These are phyloP conservation scores for Diospyros lotus DNA, from an alignment of 148 eudicot genomes.

Conservation along the genomic window DNA sequence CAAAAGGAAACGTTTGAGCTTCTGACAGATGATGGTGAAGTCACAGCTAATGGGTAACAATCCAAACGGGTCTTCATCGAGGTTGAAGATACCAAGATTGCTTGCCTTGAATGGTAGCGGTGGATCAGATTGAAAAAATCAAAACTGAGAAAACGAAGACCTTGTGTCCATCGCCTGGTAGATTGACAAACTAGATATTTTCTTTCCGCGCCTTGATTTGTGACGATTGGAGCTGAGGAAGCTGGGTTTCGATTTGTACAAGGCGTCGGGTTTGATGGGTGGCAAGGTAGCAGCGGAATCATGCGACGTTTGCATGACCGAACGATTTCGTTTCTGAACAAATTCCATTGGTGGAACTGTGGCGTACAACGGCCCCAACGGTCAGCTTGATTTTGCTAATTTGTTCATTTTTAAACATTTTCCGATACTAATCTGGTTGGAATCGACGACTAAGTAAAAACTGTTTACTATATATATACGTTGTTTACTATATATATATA, in stretches of 20 bases:
- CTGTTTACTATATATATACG: too few relatives aligned
- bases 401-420: too few relatives aligned
- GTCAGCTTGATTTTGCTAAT: too few relatives aligned
- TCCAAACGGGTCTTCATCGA: constrained; percentile 1
- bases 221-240: background rate
- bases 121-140: background rate
- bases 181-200: background rate
- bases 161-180: background rate
- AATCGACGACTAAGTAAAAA: too few relatives aligned
- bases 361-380: background rate
- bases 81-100: background rate
- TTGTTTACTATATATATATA: too few relatives aligned
- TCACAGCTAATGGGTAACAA: background rate
- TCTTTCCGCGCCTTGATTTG: too few relatives aligned
- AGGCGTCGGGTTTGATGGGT: background rate
- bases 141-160: background rate
- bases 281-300: background rate
- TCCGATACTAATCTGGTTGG: too few relatives aligned
- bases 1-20: background rate
- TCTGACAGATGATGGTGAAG: background rate
- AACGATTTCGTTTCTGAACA: constrained; percentile 2
- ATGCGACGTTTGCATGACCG: background rate
- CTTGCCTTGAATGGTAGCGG: background rate
- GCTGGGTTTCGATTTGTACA: background rate
- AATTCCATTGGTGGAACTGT: background rate